phyloP scores from a whole-genome alignment of 2,329 filamentous ascomycete genomes.

The Teratosphaeria viscida region DNA sequence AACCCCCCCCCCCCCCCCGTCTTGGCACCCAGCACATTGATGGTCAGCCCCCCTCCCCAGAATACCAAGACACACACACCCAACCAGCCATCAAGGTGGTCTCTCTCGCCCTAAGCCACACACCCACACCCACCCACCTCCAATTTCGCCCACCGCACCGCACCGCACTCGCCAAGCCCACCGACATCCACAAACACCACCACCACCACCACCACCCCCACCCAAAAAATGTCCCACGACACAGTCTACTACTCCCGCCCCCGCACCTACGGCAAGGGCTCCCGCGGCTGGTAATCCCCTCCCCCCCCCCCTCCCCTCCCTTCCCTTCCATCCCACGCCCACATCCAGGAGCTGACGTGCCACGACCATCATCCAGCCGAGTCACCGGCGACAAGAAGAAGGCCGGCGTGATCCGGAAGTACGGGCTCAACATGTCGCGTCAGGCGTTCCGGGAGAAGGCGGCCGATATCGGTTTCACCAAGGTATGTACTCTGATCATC shows the following conservation, averaged over 20 bases:
- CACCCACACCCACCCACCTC: too few species aligned
- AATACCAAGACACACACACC: too few species aligned
- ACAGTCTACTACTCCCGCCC: constrained; percentile 18
- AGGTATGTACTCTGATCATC: constrained; percentile 4
- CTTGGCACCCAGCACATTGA: too few species aligned
- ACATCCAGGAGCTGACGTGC: neutral
- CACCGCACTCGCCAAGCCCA: too few species aligned
- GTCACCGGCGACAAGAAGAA: constrained; percentile 21
- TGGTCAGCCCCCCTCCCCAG: too few species aligned
- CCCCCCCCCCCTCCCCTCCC: too few species aligned
- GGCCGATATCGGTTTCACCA: constrained; percentile 18
- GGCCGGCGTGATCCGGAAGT: constrained; percentile 17
- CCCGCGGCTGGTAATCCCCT: constrained; percentile 14
- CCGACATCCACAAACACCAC: too few species aligned
- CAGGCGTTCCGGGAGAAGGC: constrained; percentile 21
- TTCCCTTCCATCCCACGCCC: neutral
- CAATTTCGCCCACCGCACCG: too few species aligned
- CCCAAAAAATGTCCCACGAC: constrained; percentile 15
- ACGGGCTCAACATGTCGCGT: constrained; percentile 19
- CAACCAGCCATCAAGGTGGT: too few species aligned
- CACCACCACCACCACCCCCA: too few species aligned
- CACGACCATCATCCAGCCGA: constrained; percentile 7
- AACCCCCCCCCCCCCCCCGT: too few species aligned
- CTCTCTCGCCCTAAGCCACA: too few species aligned
- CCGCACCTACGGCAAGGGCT: constrained; percentile 19